Percentiles rank a stretch among this genome's conserved stretches.
Evolutionary conservation across 1,284 basidiomycete species (phyloP).

Genomic region (Marasmius sp.): DNA sequence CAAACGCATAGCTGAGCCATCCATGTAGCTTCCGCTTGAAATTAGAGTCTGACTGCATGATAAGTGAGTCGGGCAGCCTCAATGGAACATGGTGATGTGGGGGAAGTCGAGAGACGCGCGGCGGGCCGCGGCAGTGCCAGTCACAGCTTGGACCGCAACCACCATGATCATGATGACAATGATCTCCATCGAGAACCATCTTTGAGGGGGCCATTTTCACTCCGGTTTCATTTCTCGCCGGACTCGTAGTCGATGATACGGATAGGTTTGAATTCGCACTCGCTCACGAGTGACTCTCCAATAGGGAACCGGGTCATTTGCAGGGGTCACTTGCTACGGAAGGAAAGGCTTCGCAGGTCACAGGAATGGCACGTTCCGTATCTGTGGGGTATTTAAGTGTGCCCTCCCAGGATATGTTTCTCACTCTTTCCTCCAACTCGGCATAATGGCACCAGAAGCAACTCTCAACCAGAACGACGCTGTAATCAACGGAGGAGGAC

Average conservation of each 20-base stretch:
- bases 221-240: no score
- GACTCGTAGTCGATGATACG: no score
- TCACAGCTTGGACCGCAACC: neutral
- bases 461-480: neutral
- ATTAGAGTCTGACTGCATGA: neutral
- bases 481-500: neutral
- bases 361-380: neutral
- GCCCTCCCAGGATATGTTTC: no score
- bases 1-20: conserved; percentile 79
- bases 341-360: neutral
- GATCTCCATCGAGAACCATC: no score
- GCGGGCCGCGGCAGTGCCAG: neutral
- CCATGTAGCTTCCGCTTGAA: conserved; percentile 57
- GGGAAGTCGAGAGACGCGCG: neutral
- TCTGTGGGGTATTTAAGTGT: no score
- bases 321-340: neutral
- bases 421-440: neutral
- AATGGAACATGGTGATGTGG: neutral
- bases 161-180: no score
- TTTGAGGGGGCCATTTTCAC: no score
- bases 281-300: no score
- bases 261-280: no score
- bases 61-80: neutral
- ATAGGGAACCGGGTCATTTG: no score
- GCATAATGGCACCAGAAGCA: neutral